Percentiles rank a stretch among this genome's conserved stretches.
Conservation (phyloP, 768 basidiomycete species). For the Boletus reticulatus region DNA sequence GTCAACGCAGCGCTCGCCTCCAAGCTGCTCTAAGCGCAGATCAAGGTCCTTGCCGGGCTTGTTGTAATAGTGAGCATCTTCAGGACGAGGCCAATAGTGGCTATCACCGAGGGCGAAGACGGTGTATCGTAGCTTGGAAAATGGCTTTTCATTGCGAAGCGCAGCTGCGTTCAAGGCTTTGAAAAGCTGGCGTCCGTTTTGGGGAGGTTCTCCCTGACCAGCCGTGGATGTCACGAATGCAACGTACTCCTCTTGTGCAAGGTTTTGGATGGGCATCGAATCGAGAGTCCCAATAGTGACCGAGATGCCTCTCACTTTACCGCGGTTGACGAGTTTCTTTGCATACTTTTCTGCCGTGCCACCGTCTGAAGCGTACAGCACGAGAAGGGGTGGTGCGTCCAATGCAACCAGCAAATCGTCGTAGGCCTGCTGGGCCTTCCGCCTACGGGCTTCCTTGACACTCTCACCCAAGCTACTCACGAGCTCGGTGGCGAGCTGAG, state of each 20-base stretch:
- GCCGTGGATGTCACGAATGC: conserved; percentile 89
- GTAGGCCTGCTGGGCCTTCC: conserved; percentile 80
- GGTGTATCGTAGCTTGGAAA: conserved; percentile 67
- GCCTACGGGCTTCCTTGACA: conserved; percentile 79
- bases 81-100: conserved; percentile 97
- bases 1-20: conserved; percentile 69
- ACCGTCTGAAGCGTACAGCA: conserved; percentile 95
- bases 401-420: conserved; percentile 78
- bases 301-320: conserved; percentile 79
- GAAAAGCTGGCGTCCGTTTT: conserved; percentile 90
- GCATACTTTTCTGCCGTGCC: conserved; percentile 96
- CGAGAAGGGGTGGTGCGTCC: conserved; percentile 83
- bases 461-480: conserved; percentile 83
- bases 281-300: conserved; percentile 78
- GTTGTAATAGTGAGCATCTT: conserved; percentile 99
- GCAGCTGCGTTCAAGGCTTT: conserved; percentile 75
- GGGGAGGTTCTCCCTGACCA: conserved; percentile 96
- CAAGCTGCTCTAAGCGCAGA: conserved; percentile 71
- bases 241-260: conserved; percentile 74
- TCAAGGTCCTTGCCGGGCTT: conserved; percentile 92
- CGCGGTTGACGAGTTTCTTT: conserved; percentile 80
- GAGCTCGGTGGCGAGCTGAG: conserved; percentile 77
- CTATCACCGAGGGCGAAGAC: conserved; percentile 98
- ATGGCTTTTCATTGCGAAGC: conserved; percentile 46
- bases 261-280: conserved; percentile 69